phyloP scores from a whole-genome alignment of 164 flowering plant genomes.

The Echeveria elegans region DNA sequence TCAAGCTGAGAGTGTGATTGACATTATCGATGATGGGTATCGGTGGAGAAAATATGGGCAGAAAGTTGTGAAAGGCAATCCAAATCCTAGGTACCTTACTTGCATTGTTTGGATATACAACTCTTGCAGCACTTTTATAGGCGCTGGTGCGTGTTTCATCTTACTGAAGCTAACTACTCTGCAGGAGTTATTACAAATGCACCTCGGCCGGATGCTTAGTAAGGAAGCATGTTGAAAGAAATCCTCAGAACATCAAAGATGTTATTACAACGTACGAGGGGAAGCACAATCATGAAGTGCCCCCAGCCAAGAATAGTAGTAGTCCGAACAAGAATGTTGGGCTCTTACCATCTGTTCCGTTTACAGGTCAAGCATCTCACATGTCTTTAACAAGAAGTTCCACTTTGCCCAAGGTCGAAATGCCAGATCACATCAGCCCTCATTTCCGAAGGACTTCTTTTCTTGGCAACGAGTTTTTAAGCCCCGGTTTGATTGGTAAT shows the following conservation, averaged over 20 bases:
- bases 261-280: conserved; percentile 84
- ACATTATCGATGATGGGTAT: conserved; percentile 90
- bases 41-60: conserved; percentile 91
- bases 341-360: conserved; percentile 13
- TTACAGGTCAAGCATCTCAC: conserved; percentile 20
- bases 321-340: conserved; percentile 28
- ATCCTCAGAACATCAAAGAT: conserved; percentile 56
- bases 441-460: conserved; percentile 39
- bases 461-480: conserved; percentile 23
- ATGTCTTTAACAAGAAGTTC: conserved; percentile 24
- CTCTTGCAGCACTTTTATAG: neutral
- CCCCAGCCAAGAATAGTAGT: conserved; percentile 57
- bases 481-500: conserved; percentile 28
- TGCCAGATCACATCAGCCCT: conserved; percentile 33
- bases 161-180: neutral
- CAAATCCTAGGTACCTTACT: conserved; percentile 62
- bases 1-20: conserved; percentile 68
- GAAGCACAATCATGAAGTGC: conserved; percentile 87
- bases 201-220: conserved; percentile 73
- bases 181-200: conserved; percentile 94
- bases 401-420: conserved; percentile 36
- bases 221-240: conserved; percentile 77
- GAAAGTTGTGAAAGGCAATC: conserved; percentile 85
- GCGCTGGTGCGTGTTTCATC: neutral
- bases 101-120: neutral